These are phyloP conservation scores for Pseudogymnoascus sp. DNA, from an alignment of 2,329 filamentous ascomycete species.

Conservation along the genomic window DNA sequence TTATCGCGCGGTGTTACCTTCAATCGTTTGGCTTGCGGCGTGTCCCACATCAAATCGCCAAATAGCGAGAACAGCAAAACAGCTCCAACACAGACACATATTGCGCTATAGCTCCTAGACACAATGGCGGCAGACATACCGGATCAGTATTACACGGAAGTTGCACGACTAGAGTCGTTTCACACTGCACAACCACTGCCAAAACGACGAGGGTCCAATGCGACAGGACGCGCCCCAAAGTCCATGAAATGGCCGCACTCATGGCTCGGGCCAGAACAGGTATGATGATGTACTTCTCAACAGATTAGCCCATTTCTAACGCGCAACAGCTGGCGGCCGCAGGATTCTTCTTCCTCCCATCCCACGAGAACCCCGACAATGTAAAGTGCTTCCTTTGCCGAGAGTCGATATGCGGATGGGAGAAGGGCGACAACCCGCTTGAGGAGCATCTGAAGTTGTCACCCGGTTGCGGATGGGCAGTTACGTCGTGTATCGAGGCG, in stretches of 20 bases:
- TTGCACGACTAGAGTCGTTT: slow-evolving; percentile 77
- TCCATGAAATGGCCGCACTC: slow-evolving; percentile 70
- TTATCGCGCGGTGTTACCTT: not conserved
- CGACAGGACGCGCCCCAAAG: slow-evolving; percentile 50
- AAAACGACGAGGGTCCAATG: slow-evolving; percentile 63
- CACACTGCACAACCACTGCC: slow-evolving; percentile 51
- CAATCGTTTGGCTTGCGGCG: not conserved
- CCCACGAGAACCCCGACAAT: slow-evolving; percentile 71
- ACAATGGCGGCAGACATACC: slow-evolving; percentile 26
- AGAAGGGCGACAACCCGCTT: slow-evolving; percentile 73
- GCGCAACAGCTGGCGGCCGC: slow-evolving; percentile 68
- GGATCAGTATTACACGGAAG: slow-evolving; percentile 53
- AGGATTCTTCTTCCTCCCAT: slow-evolving; percentile 83
- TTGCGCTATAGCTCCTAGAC: not conserved
- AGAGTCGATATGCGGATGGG: slow-evolving; percentile 85
- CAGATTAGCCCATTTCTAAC: slow-evolving; percentile 12
- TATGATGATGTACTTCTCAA: slow-evolving; percentile 27
- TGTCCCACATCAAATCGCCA: slow-evolving; percentile 3
- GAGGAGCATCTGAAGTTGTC: slow-evolving; percentile 81
- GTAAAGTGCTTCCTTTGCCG: slow-evolving; percentile 81
- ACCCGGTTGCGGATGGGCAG: slow-evolving; percentile 77
- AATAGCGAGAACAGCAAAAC: slow-evolving; percentile 1
- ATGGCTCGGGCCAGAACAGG: slow-evolving; percentile 55
- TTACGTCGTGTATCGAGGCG: slow-evolving; percentile 56
- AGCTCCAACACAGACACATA: not conserved